A percentile compares a stretch with the other conserved stretches of the same genome.
These are phyloP conservation scores for Serendipita sp. DNA, from an alignment of 768 basidiomycete genomes.

Conservation along the genomic window DNA sequence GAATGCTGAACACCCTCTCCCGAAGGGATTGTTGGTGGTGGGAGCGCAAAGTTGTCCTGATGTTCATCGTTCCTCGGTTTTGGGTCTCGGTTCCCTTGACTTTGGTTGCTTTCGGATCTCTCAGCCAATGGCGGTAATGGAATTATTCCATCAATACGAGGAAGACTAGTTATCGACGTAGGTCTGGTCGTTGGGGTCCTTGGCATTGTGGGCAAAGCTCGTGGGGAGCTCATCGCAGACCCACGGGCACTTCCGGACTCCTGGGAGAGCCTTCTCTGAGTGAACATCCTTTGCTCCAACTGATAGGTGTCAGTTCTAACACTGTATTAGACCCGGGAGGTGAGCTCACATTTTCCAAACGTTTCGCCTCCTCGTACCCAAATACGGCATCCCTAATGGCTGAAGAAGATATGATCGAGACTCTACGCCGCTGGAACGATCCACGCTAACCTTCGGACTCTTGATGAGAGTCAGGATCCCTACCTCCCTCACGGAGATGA, in stretches of 20 bases:
- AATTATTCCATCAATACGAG: not conserved
- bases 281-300: not conserved
- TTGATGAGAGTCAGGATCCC: too few relatives aligned
- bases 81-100: not conserved
- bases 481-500: too few relatives aligned
- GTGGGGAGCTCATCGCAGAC: not conserved
- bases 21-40: not conserved
- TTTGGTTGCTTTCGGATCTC: too few relatives aligned
- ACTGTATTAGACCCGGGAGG: not conserved
- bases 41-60: not conserved
- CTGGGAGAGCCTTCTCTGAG: not conserved
- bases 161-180: not conserved
- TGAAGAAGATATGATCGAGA: not conserved
- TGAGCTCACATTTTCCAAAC: not conserved
- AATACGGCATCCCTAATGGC: constrained; percentile 1
- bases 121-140: not conserved
- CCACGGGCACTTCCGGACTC: not conserved
- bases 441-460: not conserved
- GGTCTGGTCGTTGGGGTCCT: not conserved
- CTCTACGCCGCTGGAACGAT: not conserved
- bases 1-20: constrained; percentile 3
- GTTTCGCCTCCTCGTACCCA: constrained; percentile 4
- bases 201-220: not conserved
- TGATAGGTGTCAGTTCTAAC: not conserved
- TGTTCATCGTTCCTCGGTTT: too few relatives aligned